These are phyloP conservation scores for Catharanthus roseus DNA, from an alignment of 257 asterid genomes.

Conservation along the genomic window DNA sequence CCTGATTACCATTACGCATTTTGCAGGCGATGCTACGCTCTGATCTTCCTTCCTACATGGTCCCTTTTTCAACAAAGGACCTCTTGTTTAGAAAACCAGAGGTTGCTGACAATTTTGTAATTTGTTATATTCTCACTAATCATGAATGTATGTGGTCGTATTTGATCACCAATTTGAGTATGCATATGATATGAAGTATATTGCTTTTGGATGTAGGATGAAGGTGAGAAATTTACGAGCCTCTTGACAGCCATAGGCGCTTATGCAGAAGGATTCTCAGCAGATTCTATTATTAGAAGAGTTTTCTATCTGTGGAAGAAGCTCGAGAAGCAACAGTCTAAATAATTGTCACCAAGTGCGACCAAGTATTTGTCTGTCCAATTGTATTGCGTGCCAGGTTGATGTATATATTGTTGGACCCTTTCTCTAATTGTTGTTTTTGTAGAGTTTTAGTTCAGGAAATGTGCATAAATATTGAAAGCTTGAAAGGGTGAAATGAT, in stretches of 20 bases:
- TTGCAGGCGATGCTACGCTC: constrained; percentile 82
- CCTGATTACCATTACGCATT: constrained; percentile 14
- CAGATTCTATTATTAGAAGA: constrained; percentile 75
- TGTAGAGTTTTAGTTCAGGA: neutral
- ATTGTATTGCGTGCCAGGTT: too few species aligned
- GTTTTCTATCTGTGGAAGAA: constrained; percentile 75
- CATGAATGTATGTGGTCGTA: neutral
- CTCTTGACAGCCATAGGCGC: constrained; percentile 86
- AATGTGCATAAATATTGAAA: neutral
- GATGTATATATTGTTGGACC: neutral
- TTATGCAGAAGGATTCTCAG: constrained; percentile 92
- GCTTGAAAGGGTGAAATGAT: neutral
- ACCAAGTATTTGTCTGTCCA: neutral
- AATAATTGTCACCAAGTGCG: neutral
- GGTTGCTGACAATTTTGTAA: constrained; percentile 39
- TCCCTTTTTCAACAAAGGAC: constrained; percentile 70
- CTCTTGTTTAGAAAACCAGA: constrained; percentile 70
- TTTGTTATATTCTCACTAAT: neutral
- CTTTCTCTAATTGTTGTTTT: neutral
- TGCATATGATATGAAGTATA: neutral
- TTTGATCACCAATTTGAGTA: neutral
- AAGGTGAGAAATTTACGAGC: constrained; percentile 82
- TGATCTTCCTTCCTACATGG: constrained; percentile 94
- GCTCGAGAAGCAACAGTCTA: constrained; percentile 47
- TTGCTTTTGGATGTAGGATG: constrained; percentile 48